Evolutionary conservation across 345 rosid species (phyloP).

Genomic region (Boechera divaricarpa): DNA sequence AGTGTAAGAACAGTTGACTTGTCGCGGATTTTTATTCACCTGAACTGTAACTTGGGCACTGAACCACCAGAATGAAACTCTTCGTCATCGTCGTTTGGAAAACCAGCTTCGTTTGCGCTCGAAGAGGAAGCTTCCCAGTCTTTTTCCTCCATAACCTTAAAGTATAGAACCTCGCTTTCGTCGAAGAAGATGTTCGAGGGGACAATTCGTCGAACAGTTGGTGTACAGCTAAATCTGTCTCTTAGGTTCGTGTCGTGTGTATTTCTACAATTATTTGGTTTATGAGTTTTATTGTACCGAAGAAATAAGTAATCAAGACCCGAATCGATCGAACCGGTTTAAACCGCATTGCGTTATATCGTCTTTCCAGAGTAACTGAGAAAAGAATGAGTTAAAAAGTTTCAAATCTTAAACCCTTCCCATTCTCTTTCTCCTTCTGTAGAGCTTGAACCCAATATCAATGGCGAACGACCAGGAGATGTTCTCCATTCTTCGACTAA

Average conservation of each 20-base stretch:
- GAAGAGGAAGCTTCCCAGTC: slow-evolving; percentile 44
- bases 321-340: slow-evolving; percentile 6
- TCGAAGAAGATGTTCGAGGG: not conserved
- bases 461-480: slow-evolving; percentile 87
- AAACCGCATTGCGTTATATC: not conserved
- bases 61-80: slow-evolving; percentile 40
- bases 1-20: not conserved
- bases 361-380: not conserved
- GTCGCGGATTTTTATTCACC: slow-evolving; percentile 45
- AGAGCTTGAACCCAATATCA: slow-evolving; percentile 12
- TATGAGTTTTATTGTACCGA: not conserved
- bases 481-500: slow-evolving; percentile 87
- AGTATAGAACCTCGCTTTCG: not conserved
- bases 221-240: not conserved
- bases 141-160: slow-evolving; percentile 30
- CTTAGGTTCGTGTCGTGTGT: not conserved
- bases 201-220: slow-evolving; percentile 41
- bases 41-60: slow-evolving; percentile 39
- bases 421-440: not conserved
- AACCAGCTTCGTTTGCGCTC: slow-evolving; percentile 34
- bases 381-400: slow-evolving; percentile 4
- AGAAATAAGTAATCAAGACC: not conserved
- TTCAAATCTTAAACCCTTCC: slow-evolving; percentile 18
- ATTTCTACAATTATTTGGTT: not conserved
- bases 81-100: slow-evolving; percentile 38